A percentile compares a stretch with the other conserved stretches of the same genome.
These are phyloP conservation scores for Eucalyptus pauciflora DNA, from an alignment of 345 rosid genomes.

Conservation along the genomic window DNA sequence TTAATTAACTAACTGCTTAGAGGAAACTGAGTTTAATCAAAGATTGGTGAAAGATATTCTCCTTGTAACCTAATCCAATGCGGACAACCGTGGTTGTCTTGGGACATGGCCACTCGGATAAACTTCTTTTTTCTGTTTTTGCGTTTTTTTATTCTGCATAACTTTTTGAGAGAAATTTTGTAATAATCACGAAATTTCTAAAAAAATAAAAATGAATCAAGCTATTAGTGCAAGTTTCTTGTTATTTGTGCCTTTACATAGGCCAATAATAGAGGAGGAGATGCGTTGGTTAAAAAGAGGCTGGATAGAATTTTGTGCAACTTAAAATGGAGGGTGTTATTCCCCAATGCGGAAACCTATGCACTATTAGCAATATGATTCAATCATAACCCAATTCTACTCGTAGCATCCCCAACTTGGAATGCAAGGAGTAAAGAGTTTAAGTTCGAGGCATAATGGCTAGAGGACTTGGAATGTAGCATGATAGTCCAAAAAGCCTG, in stretches of 20 bases:
- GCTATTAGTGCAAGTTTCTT: too few species aligned
- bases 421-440: too few species aligned
- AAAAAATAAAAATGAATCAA: not conserved
- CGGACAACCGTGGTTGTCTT: too few species aligned
- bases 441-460: not conserved
- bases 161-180: too few species aligned
- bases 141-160: fast-evolving
- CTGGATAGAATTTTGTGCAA: not conserved
- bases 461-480: not conserved
- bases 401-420: not conserved
- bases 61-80: too few species aligned
- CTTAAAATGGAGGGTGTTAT: not conserved
- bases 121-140: too few species aligned
- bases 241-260: not conserved
- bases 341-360: not conserved
- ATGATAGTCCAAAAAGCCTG: not conserved
- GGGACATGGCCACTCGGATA: too few species aligned
- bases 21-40: too few species aligned
- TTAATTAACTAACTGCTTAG: too few species aligned
- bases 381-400: not conserved
- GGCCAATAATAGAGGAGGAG: not conserved
- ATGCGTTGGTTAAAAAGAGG: not conserved
- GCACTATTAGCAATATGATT: not conserved
- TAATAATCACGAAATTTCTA: not conserved
- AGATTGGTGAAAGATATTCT: too few species aligned